Percentiles rank a stretch among this genome's conserved stretches.
phyloP scores from a whole-genome alignment of 2,329 filamentous ascomycete species.

The Metarhizium guizhouense region DNA sequence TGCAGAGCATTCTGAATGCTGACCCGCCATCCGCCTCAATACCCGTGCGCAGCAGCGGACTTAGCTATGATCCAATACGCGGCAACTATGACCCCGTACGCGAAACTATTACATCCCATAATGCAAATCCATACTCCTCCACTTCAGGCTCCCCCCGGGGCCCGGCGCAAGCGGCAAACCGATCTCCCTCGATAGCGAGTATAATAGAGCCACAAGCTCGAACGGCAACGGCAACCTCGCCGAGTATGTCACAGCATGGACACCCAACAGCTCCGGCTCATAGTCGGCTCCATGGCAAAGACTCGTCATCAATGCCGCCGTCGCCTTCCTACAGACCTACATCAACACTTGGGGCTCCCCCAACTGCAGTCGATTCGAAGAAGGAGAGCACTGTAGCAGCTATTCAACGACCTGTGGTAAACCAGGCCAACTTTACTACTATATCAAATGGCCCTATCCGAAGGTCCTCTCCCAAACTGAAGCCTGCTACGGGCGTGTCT shows the following conservation, averaged over 20 bases:
- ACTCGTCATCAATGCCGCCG: slow-evolving; percentile 29
- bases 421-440: slow-evolving; percentile 31
- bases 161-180: slow-evolving; percentile 22
- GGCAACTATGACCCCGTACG: slow-evolving; percentile 60
- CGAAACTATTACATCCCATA: slow-evolving; percentile 49
- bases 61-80: slow-evolving; percentile 84
- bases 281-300: slow-evolving; percentile 22
- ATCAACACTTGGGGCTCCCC: slow-evolving; percentile 24
- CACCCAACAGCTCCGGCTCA: slow-evolving; percentile 18
- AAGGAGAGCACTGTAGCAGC: slow-evolving; percentile 22
- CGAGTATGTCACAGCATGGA: slow-evolving; percentile 18
- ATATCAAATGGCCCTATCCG: slow-evolving; percentile 33
- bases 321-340: slow-evolving; percentile 30
- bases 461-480: slow-evolving; percentile 39
- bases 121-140: slow-evolving; percentile 37
- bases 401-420: slow-evolving; percentile 23
- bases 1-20: slow-evolving; percentile 48
- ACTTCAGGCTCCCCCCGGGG: slow-evolving; percentile 42
- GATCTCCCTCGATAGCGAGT: slow-evolving; percentile 82
- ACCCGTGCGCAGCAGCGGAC: slow-evolving; percentile 57
- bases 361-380: slow-evolving; percentile 26
- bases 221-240: slow-evolving; percentile 16
- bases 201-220: slow-evolving; percentile 56
- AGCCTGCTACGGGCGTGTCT: slow-evolving; percentile 29
- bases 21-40: slow-evolving; percentile 33